phyloP scores from a whole-genome alignment of 192 early-diverging fungal genomes.

The Coemansia sp. region DNA sequence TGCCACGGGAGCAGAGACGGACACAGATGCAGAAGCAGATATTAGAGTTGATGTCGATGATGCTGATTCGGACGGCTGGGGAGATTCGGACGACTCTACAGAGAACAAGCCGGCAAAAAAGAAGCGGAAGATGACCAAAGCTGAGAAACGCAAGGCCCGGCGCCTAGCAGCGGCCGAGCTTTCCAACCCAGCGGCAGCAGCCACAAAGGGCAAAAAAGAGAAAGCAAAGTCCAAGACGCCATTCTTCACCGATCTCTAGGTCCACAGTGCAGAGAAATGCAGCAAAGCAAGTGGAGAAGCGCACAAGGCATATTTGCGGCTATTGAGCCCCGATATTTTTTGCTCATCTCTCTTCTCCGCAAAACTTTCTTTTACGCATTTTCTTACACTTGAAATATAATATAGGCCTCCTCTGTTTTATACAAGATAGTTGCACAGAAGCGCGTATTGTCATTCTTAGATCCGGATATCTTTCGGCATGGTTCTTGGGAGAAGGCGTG shows the following conservation, averaged over 20 bases:
- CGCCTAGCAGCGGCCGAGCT: constrained; percentile 18
- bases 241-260: constrained; percentile 40
- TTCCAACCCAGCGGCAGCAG: neutral
- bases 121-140: constrained; percentile 15
- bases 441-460: neutral
- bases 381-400: neutral
- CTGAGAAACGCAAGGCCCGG: constrained; percentile 24
- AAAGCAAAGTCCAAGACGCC: constrained; percentile 7
- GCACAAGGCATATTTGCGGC: too few relatives aligned
- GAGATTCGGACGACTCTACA: constrained; percentile 19
- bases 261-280: neutral
- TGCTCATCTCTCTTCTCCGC: neutral
- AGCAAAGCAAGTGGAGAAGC: neutral
- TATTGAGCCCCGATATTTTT: neutral
- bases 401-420: too few relatives aligned
- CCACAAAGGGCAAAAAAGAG: constrained; percentile 3
- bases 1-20: neutral
- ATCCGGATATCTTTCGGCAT: constrained; percentile 1
- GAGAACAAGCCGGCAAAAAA: constrained; percentile 5
- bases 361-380: neutral
- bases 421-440: neutral
- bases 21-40: constrained; percentile 3
- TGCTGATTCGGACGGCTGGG: constrained; percentile 15
- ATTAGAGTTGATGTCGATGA: constrained; percentile 5
- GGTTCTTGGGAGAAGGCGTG: constrained; percentile 26